Evolutionary conservation across 257 asterid genomes (phyloP).

Genomic region (Echites panduratus): DNA sequence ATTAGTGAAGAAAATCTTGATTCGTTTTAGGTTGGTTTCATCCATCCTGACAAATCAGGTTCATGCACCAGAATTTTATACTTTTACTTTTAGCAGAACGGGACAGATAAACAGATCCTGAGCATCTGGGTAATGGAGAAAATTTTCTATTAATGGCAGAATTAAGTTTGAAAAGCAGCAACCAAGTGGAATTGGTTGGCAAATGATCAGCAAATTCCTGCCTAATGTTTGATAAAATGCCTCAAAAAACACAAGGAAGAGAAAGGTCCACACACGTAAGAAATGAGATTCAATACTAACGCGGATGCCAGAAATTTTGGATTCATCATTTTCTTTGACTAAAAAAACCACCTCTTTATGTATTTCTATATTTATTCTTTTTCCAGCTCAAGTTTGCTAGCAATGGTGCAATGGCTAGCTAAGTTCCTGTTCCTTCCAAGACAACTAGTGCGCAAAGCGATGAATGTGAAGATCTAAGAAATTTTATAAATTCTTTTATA

Average conservation of each 20-base stretch:
- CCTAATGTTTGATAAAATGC: conserved; percentile 3
- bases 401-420: not conserved
- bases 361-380: not conserved
- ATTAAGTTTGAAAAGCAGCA: conserved; percentile 3
- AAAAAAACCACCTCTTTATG: not conserved
- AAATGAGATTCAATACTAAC: not conserved
- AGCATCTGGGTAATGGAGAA: not conserved
- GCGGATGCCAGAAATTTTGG: conserved; percentile 18
- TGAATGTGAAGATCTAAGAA: no score
- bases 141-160: not conserved
- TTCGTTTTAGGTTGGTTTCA: no score
- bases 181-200: not conserved
- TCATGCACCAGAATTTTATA: not conserved
- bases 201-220: conserved; percentile 4
- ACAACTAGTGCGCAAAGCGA: no score
- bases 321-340: conserved; percentile 19
- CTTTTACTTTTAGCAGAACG: not conserved
- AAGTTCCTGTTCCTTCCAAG: no score
- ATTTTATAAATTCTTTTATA: no score
- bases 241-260: not conserved
- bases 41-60: not conserved
- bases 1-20: no score
- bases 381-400: conserved; percentile 30
- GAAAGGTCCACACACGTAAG: not conserved
- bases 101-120: not conserved